Conservation (phyloP, 306 rosid species). For the Vigna angularis region DNA sequence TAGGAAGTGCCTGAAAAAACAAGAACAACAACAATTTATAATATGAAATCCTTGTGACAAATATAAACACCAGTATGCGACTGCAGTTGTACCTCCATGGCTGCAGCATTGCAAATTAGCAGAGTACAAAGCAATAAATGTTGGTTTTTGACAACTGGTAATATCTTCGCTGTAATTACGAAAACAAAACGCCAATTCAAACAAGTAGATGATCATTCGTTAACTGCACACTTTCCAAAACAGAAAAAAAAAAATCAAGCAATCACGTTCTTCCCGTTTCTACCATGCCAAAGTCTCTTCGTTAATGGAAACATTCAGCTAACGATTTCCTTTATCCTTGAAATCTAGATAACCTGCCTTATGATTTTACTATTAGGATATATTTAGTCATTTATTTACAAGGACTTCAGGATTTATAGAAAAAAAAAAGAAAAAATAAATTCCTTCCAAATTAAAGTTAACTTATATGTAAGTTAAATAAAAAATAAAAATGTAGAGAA, state of each 20-base stretch:
- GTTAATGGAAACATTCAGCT: neutral
- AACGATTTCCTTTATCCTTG: neutral
- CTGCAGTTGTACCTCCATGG: conserved; percentile 52
- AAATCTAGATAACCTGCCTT: conserved; percentile 2
- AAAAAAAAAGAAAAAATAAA: too few species aligned
- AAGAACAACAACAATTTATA: neutral
- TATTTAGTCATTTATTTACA: too few species aligned
- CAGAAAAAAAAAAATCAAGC: neutral
- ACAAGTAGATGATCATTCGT: neutral
- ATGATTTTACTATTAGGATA: neutral
- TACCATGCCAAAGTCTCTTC: conserved; percentile 17
- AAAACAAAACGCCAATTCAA: conserved; percentile 32
- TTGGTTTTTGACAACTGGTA: conserved; percentile 59
- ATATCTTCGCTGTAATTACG: conserved; percentile 50
- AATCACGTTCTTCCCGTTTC: neutral
- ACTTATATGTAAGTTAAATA: too few species aligned
- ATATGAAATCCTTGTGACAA: conserved; percentile 15
- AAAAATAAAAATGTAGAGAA: too few species aligned
- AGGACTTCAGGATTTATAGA: too few species aligned
- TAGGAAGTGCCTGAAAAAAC: conserved; percentile 54
- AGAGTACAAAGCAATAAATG: conserved; percentile 60
- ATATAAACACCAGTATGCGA: conserved; percentile 8
- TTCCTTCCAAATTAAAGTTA: too few species aligned
- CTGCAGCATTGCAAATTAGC: conserved; percentile 57
- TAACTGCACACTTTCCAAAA: neutral